Evolutionary conservation across 1,284 basidiomycete genomes (phyloP).

Genomic region (Sanguinoderma infundibulare): DNA sequence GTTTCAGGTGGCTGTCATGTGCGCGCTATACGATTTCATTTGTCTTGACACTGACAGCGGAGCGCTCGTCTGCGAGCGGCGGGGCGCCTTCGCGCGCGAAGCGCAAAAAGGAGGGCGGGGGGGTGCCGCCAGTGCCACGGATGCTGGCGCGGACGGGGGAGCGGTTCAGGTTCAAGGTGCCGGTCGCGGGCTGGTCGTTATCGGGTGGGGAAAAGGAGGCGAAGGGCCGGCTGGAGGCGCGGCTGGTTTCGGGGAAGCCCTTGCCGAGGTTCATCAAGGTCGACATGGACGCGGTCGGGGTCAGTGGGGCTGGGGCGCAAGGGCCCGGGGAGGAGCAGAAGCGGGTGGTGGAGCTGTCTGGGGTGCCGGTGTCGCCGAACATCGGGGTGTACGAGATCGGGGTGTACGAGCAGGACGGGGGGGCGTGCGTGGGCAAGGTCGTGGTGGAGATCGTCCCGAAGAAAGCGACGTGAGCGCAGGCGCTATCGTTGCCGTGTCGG

Average conservation of each 20-base stretch:
- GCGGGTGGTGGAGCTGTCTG: constrained; percentile 58
- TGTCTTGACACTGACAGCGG: constrained; percentile 3
- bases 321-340: too few relatives aligned
- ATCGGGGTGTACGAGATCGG: constrained; percentile 61
- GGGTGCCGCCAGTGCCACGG: constrained; percentile 38
- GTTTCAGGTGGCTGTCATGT: neutral
- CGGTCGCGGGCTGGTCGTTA: constrained; percentile 33
- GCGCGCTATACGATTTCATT: neutral
- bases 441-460: constrained; percentile 62
- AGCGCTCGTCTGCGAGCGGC: constrained; percentile 60
- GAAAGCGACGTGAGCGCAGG: constrained; percentile 23
- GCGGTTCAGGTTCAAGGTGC: constrained; percentile 63
- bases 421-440: constrained; percentile 57
- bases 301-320: constrained; percentile 36
- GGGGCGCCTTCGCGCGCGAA: constrained; percentile 53
- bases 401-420: constrained; percentile 54
- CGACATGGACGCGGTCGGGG: constrained; percentile 46
- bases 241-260: constrained; percentile 54
- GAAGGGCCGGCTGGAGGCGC: constrained; percentile 44
- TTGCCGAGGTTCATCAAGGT: constrained; percentile 63
- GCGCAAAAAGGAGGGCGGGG: constrained; percentile 7
- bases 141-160: constrained; percentile 63
- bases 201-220: constrained; percentile 20
- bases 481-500: neutral
- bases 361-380: constrained; percentile 54